Evolutionary conservation across 2,329 filamentous ascomycete species (phyloP), one percentile per base, ranked within the genome.

Genomic region (Neoscytalidium dimidiatum): DNA sequence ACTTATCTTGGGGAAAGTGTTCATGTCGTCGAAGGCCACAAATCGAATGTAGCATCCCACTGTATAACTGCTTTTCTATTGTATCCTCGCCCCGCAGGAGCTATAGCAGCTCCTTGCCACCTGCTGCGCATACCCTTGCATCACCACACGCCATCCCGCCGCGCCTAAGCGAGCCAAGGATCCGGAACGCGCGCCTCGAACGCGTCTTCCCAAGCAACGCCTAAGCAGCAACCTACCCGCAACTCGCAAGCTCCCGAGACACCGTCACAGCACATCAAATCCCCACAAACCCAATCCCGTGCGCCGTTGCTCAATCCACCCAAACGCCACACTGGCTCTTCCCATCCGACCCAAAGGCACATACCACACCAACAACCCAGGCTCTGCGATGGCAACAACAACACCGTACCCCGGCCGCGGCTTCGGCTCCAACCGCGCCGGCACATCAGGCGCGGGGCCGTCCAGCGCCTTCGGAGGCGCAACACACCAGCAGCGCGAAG

Each of bases 351-450:
- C 44, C 49, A 60, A 64, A 44, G 46, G 26, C 65, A 60, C 63
- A 41, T 44, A 31, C 65, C 29, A 67, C 64, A 67, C 71, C 66
- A 70, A 44, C 19, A 3, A 3, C 31, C 17, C 49, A 29, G 35
- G 41, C 44, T 23, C 7, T 19, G 31, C 35, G 31, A 64, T 64
- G 62, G 62, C 61, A 26, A 46, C 62, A 26, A 46, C 61, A 19
- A 64, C 53, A 51, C 38, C 62, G 17, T 60, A 49, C 26, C 46
- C 62, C 14, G 51, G 51, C 31, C 52, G 62, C 9, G 84, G 85
- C 69, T 83, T 83, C 69, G 82, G 81, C 69, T 70, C 77, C 71
- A 62, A 79, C 76, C 74, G 77, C 79, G 68, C 75, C 75, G 65
- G 75, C 77, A 61, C 61, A 29, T 38, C 51, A 14, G 31, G 62